phyloP scores from a whole-genome alignment of 164 flowering plant species.

The Vitis amurensis region DNA sequence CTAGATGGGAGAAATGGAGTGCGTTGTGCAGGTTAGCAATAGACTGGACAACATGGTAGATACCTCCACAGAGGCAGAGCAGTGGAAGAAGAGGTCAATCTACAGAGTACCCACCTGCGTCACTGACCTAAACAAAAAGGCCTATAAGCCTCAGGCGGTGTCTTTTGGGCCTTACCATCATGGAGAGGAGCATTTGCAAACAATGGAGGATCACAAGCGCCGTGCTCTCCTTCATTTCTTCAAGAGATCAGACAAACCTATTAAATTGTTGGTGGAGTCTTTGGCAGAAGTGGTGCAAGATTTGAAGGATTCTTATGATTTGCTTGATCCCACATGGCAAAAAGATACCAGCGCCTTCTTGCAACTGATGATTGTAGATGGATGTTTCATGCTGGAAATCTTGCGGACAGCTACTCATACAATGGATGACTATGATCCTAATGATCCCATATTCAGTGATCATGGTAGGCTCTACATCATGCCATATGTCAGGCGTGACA shows the following conservation, averaged over 20 bases:
- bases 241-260: conserved; percentile 34
- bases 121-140: conserved; percentile 25
- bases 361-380: conserved; percentile 49
- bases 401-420: conserved; percentile 20
- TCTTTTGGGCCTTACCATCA: conserved; percentile 60
- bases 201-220: conserved; percentile 58
- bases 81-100: conserved; percentile 32
- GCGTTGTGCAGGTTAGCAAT: conserved; percentile 11
- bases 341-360: conserved; percentile 24
- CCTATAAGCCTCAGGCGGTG: conserved; percentile 43
- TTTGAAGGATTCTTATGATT: conserved; percentile 39
- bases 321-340: conserved; percentile 29
- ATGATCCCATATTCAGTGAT: conserved; percentile 60
- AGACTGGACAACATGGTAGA: conserved; percentile 7
- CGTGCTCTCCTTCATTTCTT: conserved; percentile 51
- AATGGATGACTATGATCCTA: conserved; percentile 33
- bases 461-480: conserved; percentile 49
- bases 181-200: conserved; percentile 27
- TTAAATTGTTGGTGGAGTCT: conserved; percentile 20
- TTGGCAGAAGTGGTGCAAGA: conserved; percentile 23
- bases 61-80: conserved; percentile 11
- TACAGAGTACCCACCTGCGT: conserved; percentile 27
- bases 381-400: conserved; percentile 60
- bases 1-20: conserved; percentile 1
- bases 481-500: conserved; percentile 54